phyloP scores from a whole-genome alignment of 495 filamentous ascomycete species.

The Neurospora terricola region DNA sequence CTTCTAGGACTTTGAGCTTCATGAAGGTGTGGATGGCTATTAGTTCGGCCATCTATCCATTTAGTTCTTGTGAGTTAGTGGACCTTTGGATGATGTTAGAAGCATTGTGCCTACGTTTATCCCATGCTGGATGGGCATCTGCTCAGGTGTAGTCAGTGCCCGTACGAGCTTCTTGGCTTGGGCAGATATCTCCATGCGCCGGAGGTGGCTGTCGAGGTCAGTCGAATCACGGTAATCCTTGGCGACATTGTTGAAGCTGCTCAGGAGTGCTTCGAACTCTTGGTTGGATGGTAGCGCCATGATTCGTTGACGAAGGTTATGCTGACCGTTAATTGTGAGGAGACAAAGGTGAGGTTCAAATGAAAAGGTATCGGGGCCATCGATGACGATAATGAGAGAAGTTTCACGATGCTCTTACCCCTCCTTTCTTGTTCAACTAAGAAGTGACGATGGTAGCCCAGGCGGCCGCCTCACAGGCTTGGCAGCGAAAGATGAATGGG shows the following conservation, averaged over 20 bases:
- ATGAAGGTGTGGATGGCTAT: slow-evolving; percentile 16
- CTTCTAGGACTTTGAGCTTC: slow-evolving; percentile 10
- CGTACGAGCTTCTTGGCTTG: slow-evolving; percentile 8
- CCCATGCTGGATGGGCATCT: slow-evolving; percentile 13
- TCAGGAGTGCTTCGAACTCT: background rate
- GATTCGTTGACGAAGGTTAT: background rate
- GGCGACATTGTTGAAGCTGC: background rate
- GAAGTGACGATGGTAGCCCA: background rate
- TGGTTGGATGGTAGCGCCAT: background rate
- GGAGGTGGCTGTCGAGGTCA: slow-evolving; percentile 9
- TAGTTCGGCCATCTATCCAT: slow-evolving; percentile 11
- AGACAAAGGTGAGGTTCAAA: background rate
- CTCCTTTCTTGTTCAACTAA: background rate
- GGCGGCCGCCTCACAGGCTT: background rate
- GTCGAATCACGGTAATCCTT: slow-evolving; percentile 6
- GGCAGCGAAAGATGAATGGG: background rate
- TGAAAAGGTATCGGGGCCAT: background rate
- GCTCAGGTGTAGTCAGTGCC: slow-evolving; percentile 5
- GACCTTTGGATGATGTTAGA: too few relatives aligned
- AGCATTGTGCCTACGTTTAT: slow-evolving; percentile 4
- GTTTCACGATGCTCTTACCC: background rate
- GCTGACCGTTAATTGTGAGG: background rate
- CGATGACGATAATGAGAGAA: background rate
- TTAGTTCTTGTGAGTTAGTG: background rate
- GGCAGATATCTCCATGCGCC: slow-evolving; percentile 7